These are phyloP conservation scores for Oenanthe sinensis DNA, from an alignment of 129 eudicot species.

Conservation along the genomic window DNA sequence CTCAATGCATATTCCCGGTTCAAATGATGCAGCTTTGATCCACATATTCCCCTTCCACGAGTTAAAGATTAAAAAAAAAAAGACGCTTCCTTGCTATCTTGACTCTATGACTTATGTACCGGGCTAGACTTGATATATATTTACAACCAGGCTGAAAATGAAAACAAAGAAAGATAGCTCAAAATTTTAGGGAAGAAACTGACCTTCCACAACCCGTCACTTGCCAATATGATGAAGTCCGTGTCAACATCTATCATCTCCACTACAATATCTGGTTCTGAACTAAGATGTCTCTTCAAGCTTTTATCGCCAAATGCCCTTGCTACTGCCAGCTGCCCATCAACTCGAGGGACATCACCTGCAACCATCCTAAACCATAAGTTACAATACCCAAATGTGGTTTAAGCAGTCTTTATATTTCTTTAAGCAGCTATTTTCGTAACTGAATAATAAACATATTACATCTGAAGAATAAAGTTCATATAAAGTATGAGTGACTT, in stretches of 20 bases:
- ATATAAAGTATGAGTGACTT: background rate
- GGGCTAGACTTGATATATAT: background rate
- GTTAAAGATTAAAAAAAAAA: background rate
- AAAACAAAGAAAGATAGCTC: background rate
- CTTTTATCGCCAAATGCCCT: constrained; percentile 98
- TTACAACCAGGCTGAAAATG: background rate
- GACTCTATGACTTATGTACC: too few relatives aligned
- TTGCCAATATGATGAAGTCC: constrained; percentile 73
- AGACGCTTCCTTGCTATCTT: too few relatives aligned
- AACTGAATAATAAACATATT: background rate
- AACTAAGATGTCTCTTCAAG: constrained; percentile 84
- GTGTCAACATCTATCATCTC: constrained; percentile 50
- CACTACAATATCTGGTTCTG: constrained; percentile 63
- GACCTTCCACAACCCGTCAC: constrained; percentile 97
- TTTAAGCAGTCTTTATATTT: background rate
- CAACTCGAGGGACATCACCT: constrained; percentile 98
- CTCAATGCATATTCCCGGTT: background rate
- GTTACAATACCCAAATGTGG: background rate
- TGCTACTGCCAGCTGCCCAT: constrained; percentile 96
- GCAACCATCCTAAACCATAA: constrained; percentile 1
- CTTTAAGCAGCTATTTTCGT: background rate
- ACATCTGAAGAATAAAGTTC: background rate
- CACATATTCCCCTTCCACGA: background rate
- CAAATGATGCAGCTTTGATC: background rate
- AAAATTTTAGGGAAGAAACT: background rate